phyloP scores from a whole-genome alignment of 257 asterid genomes.

The Solanum chilense region DNA sequence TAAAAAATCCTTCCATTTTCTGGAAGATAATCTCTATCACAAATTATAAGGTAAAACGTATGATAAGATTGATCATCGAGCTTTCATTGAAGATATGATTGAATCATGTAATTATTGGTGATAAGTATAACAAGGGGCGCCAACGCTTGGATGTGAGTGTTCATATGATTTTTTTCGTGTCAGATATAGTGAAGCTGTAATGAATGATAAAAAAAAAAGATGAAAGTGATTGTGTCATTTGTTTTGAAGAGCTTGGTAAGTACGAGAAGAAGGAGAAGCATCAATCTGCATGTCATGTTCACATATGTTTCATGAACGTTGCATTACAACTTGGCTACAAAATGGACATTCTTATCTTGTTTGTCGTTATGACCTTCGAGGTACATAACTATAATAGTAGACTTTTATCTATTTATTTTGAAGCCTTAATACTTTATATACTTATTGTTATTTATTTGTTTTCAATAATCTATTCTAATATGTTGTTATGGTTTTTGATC shows the following conservation, averaged over 20 bases:
- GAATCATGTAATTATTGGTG: neutral
- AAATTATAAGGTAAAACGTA: neutral
- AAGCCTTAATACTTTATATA: too few species aligned
- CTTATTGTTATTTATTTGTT: too few species aligned
- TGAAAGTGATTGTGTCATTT: neutral
- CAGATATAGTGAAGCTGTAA: neutral
- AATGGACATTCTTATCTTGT: conserved; percentile 1
- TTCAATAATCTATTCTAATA: too few species aligned
- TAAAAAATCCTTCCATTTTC: too few species aligned
- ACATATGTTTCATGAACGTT: conserved; percentile 2
- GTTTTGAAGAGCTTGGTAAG: neutral
- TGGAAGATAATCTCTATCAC: too few species aligned
- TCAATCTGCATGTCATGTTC: neutral
- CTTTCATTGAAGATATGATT: neutral
- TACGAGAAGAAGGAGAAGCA: neutral
- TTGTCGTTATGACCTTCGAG: neutral
- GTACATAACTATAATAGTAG: too few species aligned
- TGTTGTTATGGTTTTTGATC: too few species aligned
- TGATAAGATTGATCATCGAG: neutral
- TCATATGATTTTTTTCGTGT: neutral
- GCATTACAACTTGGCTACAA: conserved; percentile 2
- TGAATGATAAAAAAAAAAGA: too few species aligned
- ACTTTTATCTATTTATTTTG: too few species aligned
- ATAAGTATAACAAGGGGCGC: neutral
- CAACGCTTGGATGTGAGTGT: neutral